Percentiles rank a stretch among this genome's conserved stretches.
These are phyloP conservation scores for Populus tremula DNA, from an alignment of 345 rosid species.

Conservation along the genomic window DNA sequence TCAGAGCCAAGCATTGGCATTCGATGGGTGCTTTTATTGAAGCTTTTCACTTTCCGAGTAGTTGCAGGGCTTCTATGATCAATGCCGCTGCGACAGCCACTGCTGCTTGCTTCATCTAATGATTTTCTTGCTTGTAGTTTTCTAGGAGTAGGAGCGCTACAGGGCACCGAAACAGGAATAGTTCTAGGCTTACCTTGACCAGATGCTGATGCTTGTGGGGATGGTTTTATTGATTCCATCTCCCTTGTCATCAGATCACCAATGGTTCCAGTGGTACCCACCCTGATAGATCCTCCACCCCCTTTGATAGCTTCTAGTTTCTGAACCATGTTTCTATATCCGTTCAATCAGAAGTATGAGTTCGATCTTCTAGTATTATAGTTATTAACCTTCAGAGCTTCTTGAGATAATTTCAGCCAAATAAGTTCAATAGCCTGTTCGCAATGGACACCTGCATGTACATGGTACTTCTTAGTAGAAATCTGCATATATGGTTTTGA, in stretches of 20 bases:
- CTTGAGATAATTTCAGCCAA: not conserved
- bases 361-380: conserved; percentile 4
- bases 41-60: conserved; percentile 46
- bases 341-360: conserved; percentile 5
- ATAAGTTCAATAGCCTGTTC: not conserved
- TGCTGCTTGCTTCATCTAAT: conserved; percentile 77
- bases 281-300: conserved; percentile 81
- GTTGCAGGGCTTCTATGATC: conserved; percentile 30
- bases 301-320: conserved; percentile 71
- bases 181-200: conserved; percentile 36
- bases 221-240: conserved; percentile 56
- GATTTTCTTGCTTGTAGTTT: conserved; percentile 57
- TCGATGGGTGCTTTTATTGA: conserved; percentile 37
- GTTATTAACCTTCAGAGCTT: not conserved
- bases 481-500: not conserved
- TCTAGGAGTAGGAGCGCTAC: conserved; percentile 49
- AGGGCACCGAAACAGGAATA: conserved; percentile 48
- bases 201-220: conserved; percentile 41
- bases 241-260: conserved; percentile 79
- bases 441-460: conserved; percentile 1
- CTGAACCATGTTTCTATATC: conserved; percentile 55
- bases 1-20: conserved; percentile 72
- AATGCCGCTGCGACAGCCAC: conserved; percentile 36
- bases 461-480: not conserved
- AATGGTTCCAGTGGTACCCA: conserved; percentile 85